phyloP scores from a whole-genome alignment of 2,329 filamentous ascomycete species.

The Colletotrichum tropicale region DNA sequence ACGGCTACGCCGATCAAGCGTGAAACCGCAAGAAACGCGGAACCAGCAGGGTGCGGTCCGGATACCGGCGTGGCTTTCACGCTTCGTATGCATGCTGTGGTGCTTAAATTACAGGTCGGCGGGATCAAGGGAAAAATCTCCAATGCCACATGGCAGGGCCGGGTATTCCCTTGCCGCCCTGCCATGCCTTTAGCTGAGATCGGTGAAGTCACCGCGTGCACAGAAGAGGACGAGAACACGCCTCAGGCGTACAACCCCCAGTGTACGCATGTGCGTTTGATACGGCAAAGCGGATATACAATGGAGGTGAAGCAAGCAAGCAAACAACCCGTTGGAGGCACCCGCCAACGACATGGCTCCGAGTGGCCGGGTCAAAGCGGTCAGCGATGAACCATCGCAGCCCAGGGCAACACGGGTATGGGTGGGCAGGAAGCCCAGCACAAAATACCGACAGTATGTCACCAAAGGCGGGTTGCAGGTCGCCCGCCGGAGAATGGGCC shows the following conservation, averaged over 20 bases:
- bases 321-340: not conserved
- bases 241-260: not conserved
- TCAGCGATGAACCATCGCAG: not conserved
- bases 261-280: not conserved
- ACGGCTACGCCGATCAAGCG: not conserved
- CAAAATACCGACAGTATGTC: not conserved
- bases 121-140: not conserved
- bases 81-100: not conserved
- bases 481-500: not conserved
- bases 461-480: not conserved
- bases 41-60: not conserved
- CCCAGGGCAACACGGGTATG: not conserved
- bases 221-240: not conserved
- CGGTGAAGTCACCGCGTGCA: not conserved
- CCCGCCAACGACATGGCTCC: not conserved
- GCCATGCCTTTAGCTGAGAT: not conserved
- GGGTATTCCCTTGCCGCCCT: constrained; percentile 4
- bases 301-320: not conserved
- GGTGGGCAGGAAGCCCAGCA: not conserved
- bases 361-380: not conserved
- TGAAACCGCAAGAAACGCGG: not conserved
- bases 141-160: constrained; percentile 12
- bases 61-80: not conserved
- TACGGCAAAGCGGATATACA: not conserved
- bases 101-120: not conserved